Evolutionary conservation across 768 basidiomycete genomes (phyloP).

Genomic region (Peribolospora baueri): DNA sequence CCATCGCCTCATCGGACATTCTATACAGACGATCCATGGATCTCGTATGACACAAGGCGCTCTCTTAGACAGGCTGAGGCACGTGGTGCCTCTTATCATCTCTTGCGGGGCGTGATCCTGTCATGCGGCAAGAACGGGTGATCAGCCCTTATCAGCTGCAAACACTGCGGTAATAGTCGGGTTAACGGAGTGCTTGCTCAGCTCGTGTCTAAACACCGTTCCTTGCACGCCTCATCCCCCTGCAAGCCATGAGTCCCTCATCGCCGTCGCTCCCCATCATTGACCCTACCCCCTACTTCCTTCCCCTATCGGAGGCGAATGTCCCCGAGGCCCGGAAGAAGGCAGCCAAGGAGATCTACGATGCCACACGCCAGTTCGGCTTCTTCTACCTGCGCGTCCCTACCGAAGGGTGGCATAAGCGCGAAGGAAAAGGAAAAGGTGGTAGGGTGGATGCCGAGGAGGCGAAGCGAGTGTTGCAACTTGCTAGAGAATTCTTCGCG

Average conservation of each 20-base stretch:
- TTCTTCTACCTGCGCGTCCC: slow-evolving; percentile 50
- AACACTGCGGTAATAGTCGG: too few species aligned
- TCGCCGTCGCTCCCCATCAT: slow-evolving; percentile 2
- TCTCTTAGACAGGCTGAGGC: too few species aligned
- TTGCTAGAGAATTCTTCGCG: slow-evolving; percentile 49
- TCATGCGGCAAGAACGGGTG: too few species aligned
- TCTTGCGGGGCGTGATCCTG: too few species aligned
- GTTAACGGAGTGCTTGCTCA: too few species aligned
- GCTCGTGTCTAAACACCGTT: too few species aligned
- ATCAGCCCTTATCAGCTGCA: too few species aligned
- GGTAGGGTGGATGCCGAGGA: slow-evolving; percentile 33
- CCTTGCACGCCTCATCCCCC: too few species aligned
- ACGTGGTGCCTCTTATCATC: too few species aligned
- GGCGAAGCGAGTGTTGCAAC: slow-evolving; percentile 36
- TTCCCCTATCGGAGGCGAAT: neutral
- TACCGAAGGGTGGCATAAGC: neutral
- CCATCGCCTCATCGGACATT: too few species aligned
- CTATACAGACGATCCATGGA: too few species aligned
- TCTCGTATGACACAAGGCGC: too few species aligned
- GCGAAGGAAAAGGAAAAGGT: slow-evolving; percentile 27
- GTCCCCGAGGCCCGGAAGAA: neutral
- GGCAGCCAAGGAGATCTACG: slow-evolving; percentile 17
- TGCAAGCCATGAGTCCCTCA: slow-evolving; percentile 5
- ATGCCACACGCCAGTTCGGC: slow-evolving; percentile 50
- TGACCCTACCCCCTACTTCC: slow-evolving; percentile 3